Evolutionary conservation across 192 early-diverging fungal genomes (phyloP).

Genomic region (Coemansia pectinata): DNA sequence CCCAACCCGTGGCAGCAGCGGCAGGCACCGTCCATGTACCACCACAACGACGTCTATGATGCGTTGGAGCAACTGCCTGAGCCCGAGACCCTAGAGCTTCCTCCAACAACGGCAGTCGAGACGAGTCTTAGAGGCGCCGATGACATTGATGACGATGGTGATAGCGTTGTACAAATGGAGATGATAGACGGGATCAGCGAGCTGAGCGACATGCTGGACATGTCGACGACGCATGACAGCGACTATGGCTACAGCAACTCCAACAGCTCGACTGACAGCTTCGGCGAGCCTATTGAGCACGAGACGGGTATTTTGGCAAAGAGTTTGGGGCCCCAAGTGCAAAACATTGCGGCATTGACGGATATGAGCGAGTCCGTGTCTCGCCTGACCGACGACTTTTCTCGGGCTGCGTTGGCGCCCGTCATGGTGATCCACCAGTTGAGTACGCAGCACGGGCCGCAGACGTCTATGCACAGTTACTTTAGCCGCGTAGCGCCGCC

Average conservation of each 20-base stretch:
- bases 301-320: conserved; percentile 38
- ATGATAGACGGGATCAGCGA: conserved; percentile 35
- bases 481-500: neutral
- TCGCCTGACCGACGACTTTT: conserved; percentile 11
- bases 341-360: neutral
- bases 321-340: conserved; percentile 11
- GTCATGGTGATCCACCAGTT: conserved; percentile 30
- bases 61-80: conserved; percentile 30
- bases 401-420: conserved; percentile 7
- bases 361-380: conserved; percentile 3
- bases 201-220: conserved; percentile 41
- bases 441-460: neutral
- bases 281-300: conserved; percentile 52
- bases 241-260: conserved; percentile 40
- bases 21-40: conserved; percentile 1
- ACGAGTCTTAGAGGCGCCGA: neutral
- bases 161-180: conserved; percentile 47
- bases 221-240: conserved; percentile 22
- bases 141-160: conserved; percentile 5
- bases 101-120: conserved; percentile 23
- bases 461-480: neutral
- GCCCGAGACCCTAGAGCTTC: conserved; percentile 41
- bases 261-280: conserved; percentile 48
- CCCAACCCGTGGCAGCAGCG: conserved; percentile 7
- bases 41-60: conserved; percentile 21